A percentile compares a stretch with the other conserved stretches of the same genome.
phyloP scores from a whole-genome alignment of 129 eudicot genomes.

The Lactuca sativa region DNA sequence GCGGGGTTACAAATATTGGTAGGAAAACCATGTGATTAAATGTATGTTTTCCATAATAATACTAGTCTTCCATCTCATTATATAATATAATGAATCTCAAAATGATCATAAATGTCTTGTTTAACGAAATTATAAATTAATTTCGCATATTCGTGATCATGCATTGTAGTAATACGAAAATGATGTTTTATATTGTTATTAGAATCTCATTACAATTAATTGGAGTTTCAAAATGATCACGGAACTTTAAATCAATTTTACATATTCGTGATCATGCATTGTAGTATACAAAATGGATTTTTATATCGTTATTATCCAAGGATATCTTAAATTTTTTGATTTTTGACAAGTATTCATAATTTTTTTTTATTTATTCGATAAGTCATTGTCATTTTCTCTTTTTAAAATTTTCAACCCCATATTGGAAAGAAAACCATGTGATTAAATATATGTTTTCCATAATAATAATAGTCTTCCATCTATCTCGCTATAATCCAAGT shows the following conservation, averaged over 20 bases:
- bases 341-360: background rate
- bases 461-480: too few relatives aligned
- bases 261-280: background rate
- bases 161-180: background rate
- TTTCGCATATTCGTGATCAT: background rate
- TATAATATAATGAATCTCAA: too few relatives aligned
- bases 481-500: too few relatives aligned
- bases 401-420: background rate
- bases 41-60: background rate
- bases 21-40: background rate
- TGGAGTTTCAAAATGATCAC: too few relatives aligned
- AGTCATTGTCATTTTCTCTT: too few relatives aligned
- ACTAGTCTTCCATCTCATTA: too few relatives aligned
- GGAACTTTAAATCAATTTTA: background rate
- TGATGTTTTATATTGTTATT: background rate
- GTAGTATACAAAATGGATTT: background rate
- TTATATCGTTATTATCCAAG: background rate
- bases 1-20: background rate
- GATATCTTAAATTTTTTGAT: background rate
- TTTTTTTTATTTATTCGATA: too few relatives aligned
- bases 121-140: background rate
- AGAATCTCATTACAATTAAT: too few relatives aligned
- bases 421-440: background rate
- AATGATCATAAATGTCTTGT: too few relatives aligned
- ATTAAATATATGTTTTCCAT: background rate